A percentile compares a stretch with the other conserved stretches of the same genome.
phyloP scores from a whole-genome alignment of 768 basidiomycete genomes.

The Tephrocybe sp. region DNA sequence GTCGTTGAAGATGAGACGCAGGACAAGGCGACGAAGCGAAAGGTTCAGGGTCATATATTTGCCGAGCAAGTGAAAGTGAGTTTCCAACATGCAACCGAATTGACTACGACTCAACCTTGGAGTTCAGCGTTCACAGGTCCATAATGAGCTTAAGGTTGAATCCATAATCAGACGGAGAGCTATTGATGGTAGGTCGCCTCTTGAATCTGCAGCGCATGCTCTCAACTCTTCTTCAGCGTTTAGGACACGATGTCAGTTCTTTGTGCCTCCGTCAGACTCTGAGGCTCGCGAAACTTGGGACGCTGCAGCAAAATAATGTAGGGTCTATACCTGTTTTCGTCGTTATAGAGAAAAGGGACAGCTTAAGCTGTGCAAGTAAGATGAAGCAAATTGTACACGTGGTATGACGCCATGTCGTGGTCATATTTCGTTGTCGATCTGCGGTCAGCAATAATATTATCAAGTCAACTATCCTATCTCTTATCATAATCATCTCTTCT shows the following conservation, averaged over 20 bases:
- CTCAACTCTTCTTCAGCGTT: constrained; percentile 51
- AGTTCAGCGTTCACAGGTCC: constrained; percentile 68
- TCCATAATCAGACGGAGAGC: constrained; percentile 69
- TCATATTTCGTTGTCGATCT: background rate
- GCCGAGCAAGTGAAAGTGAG: constrained; percentile 71
- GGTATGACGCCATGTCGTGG: constrained; percentile 16
- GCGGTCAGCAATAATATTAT: constrained; percentile 3
- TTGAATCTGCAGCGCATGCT: background rate
- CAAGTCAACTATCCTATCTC: background rate
- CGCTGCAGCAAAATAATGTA: constrained; percentile 21
- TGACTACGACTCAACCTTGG: constrained; percentile 3
- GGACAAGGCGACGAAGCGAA: constrained; percentile 47
- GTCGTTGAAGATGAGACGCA: constrained; percentile 40
- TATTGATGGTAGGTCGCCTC: constrained; percentile 58
- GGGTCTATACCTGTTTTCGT: constrained; percentile 1
- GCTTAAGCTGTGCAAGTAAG: too few species aligned
- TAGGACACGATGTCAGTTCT: constrained; percentile 76
- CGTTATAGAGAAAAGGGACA: too few species aligned
- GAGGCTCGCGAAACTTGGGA: constrained; percentile 63
- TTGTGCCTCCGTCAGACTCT: constrained; percentile 63
- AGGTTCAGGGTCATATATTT: constrained; percentile 56
- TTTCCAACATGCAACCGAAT: background rate
- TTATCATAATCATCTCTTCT: background rate
- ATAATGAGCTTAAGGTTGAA: constrained; percentile 73
- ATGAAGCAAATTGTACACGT: background rate